These are phyloP conservation scores for Sporodiniella umbellata DNA, from an alignment of 371 early-diverging fungal species.

Conservation along the genomic window DNA sequence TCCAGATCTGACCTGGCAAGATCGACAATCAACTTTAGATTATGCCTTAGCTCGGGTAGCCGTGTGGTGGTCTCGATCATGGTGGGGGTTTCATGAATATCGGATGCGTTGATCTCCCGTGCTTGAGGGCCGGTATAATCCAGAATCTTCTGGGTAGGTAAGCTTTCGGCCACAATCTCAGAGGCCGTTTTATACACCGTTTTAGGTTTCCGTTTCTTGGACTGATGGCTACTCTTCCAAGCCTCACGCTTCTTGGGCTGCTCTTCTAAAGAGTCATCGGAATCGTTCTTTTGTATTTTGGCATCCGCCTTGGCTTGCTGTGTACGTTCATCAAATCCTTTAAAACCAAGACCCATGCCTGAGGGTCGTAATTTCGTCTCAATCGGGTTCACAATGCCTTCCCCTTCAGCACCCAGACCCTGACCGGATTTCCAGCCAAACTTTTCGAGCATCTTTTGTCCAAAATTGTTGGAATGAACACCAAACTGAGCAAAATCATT, in stretches of 20 bases:
- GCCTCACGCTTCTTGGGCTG: constrained; percentile 33
- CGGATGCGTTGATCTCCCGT: constrained; percentile 55
- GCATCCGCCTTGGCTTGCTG: constrained; percentile 51
- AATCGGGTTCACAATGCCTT: constrained; percentile 87
- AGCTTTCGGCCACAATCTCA: constrained; percentile 46
- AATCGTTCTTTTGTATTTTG: constrained; percentile 21
- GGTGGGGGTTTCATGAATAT: constrained; percentile 40
- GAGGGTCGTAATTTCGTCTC: constrained; percentile 80
- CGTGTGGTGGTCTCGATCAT: constrained; percentile 50
- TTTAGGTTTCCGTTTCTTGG: constrained; percentile 38
- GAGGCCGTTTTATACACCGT: constrained; percentile 71
- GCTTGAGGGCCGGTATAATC: constrained; percentile 80
- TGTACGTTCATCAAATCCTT: constrained; percentile 71
- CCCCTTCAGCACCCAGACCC: constrained; percentile 77
- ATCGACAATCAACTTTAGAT: constrained; percentile 69
- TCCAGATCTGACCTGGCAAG: constrained; percentile 68
- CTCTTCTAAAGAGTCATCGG: constrained; percentile 24
- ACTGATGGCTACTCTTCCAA: constrained; percentile 42
- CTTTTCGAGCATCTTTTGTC: constrained; percentile 76
- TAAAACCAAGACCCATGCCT: constrained; percentile 78
- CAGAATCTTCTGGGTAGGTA: constrained; percentile 61
- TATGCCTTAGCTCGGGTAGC: constrained; percentile 78
- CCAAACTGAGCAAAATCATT: constrained; percentile 81
- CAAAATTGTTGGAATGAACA: constrained; percentile 68
- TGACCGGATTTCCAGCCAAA: constrained; percentile 77